These are phyloP conservation scores for Funneliformis caledonium DNA, from an alignment of 371 early-diverging fungal species.

Conservation along the genomic window DNA sequence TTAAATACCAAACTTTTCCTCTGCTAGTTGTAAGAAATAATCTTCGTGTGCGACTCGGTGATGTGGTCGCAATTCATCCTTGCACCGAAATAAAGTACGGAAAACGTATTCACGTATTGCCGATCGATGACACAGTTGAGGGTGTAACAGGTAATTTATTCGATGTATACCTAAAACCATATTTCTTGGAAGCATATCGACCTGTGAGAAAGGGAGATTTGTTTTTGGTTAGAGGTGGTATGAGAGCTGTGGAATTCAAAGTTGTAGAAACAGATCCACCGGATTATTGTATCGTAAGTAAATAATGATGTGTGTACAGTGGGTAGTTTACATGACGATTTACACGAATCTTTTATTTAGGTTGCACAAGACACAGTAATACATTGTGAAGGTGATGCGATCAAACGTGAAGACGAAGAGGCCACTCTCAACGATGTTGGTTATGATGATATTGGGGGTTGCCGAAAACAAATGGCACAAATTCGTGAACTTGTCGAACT, in stretches of 20 bases:
- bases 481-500: conserved; percentile 99
- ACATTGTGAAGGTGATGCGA: conserved; percentile 97
- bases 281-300: conserved; percentile 94
- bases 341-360: conserved; percentile 48
- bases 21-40: conserved; percentile 93
- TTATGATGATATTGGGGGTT: conserved; percentile 99
- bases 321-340: conserved; percentile 11
- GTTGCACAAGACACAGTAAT: conserved; percentile 98
- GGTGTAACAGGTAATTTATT: conserved; percentile 97
- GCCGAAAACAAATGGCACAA: conserved; percentile 99
- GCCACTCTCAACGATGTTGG: conserved; percentile 94
- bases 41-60: conserved; percentile 96
- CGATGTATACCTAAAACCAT: conserved; percentile 96
- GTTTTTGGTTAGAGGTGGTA: conserved; percentile 96
- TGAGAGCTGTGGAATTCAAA: conserved; percentile 99
- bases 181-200: conserved; percentile 96
- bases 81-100: conserved; percentile 97
- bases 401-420: conserved; percentile 98
- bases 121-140: conserved; percentile 98
- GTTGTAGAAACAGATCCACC: conserved; percentile 96
- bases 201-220: conserved; percentile 95
- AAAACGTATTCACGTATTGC: conserved; percentile 94
- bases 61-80: conserved; percentile 96
- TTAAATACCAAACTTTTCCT: not conserved
- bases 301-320: not conserved